Evolutionary conservation across 2,329 filamentous ascomycete species (phyloP), one percentile per base, ranked within the genome.

Genomic region (Diaporthe ilicicola): DNA sequence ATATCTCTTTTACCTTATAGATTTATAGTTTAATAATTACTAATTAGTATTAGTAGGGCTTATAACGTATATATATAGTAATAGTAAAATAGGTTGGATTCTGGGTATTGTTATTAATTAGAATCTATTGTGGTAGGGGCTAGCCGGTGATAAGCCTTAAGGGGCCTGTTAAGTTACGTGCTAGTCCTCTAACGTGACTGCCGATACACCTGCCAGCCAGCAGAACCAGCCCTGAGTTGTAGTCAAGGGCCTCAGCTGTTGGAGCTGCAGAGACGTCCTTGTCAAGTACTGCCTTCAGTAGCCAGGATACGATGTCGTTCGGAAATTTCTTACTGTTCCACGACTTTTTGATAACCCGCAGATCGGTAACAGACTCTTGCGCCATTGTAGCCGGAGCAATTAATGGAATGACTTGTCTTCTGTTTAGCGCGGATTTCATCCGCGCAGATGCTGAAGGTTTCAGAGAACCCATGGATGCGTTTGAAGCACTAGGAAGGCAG

Each of bases 231-330:
- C 64, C 59, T 15, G 54, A 59, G 13, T 68, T 64, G 19, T 68
- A 42, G 7, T 68, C 54, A 13, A 68, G 39, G 10, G 64, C 69
- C 32, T 59, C 55, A 8, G 44, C 17, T 1, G 64, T 59, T 53
- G 64, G 69, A 12, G 48, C 44, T 32, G 62, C 69, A 13, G 64
- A 64, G 22, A 19, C 29, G n/a, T 71, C 64, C 22, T 59, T 44
- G 7, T 71, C 64, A 8, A 55, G 27, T 8, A 62, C 44, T 19
- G 62, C 64, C 48, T 71, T 71, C 15, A 68, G 39, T 5, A 71
- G 29, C 69, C 69, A 71, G 5, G 55, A 71, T 19, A 64, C 50
- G 22, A 68, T 61, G 29, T 68, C 64, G 22, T 61, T 50, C 10
- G 69, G 69, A 17, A 44, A 59, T 50, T 68, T 42, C 22, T 59